Conservation (phyloP, 2,329 filamentous ascomycete genomes). For the Drechslera avenae region DNA sequence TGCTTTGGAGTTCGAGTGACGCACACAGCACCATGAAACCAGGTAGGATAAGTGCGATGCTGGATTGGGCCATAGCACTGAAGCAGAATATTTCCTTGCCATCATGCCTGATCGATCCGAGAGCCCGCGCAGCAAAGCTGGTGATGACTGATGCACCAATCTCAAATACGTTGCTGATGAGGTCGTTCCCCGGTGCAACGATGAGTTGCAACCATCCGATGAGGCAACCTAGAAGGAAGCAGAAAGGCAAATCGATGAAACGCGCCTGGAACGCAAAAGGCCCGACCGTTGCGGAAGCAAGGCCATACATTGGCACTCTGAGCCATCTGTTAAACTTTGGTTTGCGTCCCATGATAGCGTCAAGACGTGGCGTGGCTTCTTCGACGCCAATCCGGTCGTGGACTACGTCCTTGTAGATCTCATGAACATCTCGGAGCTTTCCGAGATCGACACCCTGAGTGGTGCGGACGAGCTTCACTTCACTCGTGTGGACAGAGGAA, state of each 20-base stretch:
- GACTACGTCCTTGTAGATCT: conserved; percentile 82
- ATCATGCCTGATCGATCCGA: conserved; percentile 53
- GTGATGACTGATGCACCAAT: conserved; percentile 56
- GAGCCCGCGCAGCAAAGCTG: conserved; percentile 55
- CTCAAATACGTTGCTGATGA: conserved; percentile 64
- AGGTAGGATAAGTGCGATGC: conserved; percentile 57
- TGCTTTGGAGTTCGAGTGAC: conserved; percentile 55
- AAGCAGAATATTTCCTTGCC: conserved; percentile 56
- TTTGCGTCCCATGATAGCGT: conserved; percentile 64
- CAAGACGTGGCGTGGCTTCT: conserved; percentile 67
- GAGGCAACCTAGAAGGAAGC: conserved; percentile 75
- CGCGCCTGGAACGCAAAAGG: conserved; percentile 81
- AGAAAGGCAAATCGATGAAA: conserved; percentile 76
- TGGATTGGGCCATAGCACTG: conserved; percentile 57
- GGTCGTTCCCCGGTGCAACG: conserved; percentile 72
- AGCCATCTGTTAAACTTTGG: conserved; percentile 58
- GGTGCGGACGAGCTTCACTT: conserved; percentile 74
- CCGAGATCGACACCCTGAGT: conserved; percentile 74
- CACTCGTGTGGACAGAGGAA: conserved; percentile 72
- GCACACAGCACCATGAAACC: conserved; percentile 59
- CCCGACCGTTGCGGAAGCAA: conserved; percentile 76
- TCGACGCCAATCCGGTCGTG: conserved; percentile 76
- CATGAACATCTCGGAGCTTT: conserved; percentile 73
- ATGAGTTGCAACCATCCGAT: conserved; percentile 77
- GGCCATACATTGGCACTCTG: conserved; percentile 70